Evolutionary conservation across 2,329 filamentous ascomycete species (phyloP).

Genomic region (Aspergillus fumigatiaffinis): DNA sequence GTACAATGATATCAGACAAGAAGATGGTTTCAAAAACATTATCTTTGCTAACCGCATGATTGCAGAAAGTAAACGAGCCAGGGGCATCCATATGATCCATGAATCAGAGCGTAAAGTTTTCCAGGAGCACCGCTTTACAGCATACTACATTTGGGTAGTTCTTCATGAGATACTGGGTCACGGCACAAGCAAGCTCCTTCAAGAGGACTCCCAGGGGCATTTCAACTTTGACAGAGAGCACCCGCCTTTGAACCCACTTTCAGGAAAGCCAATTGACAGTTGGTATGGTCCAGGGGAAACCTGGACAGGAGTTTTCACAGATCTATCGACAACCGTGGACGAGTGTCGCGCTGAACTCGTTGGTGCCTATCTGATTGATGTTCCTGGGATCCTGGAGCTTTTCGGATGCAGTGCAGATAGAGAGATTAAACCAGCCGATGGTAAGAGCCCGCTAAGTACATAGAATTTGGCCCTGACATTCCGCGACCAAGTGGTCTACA

Average conservation of each 20-base stretch:
- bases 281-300: constrained; percentile 61
- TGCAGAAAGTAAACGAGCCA: constrained; percentile 10
- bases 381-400: constrained; percentile 41
- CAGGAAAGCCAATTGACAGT: constrained; percentile 46
- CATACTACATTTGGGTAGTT: constrained; percentile 29
- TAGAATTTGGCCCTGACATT: constrained; percentile 22
- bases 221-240: constrained; percentile 52
- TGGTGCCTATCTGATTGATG: constrained; percentile 43
- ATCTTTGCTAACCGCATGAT: constrained; percentile 53
- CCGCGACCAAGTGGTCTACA: constrained; percentile 36
- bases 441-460: constrained; percentile 1
- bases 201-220: constrained; percentile 45
- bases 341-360: constrained; percentile 49
- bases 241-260: constrained; percentile 56
- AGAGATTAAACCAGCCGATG: constrained; percentile 7
- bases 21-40: constrained; percentile 86
- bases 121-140: constrained; percentile 9
- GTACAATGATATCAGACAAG: constrained; percentile 75
- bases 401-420: constrained; percentile 27
- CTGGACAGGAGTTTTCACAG: constrained; percentile 58
- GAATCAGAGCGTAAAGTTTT: constrained; percentile 6
- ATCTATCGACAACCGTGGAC: constrained; percentile 58
- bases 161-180: constrained; percentile 60
- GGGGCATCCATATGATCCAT: constrained; percentile 12
- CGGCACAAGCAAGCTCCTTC: constrained; percentile 60